Base-by-base conservation (phyloP, 129 eudicot genomes). In the Ambrosia artemisiifolia region DNA sequence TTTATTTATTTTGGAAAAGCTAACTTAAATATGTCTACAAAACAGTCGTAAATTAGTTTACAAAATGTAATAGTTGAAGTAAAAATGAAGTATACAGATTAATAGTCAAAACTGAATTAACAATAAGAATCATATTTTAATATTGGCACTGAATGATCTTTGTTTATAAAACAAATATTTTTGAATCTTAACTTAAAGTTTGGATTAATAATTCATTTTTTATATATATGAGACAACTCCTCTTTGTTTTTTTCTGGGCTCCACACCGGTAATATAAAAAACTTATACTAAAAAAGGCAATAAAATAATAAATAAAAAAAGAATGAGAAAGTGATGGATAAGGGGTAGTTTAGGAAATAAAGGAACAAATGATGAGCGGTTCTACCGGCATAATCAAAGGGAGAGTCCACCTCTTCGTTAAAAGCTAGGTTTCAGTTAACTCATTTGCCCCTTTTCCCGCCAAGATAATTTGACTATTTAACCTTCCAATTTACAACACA, bases 311-410 rank as follows among this genome's bases (percentile, higher is more conserved):
- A 9, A 11, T 19, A 38, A 46, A 33, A 63, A 54, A 33, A 19
- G 3, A 42, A 28, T n/a, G 30, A 53, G 60, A 77, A 63, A 63
- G 82, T 51, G 72, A 71, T 53, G 66, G 82, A 78, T 78, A 78
- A 78, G 72, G 77, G 82, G 82, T 63, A 71, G 36, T 78, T 78
- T 78, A 18, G 82, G 77, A 51, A 71, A 0, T 7, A 53, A 53
- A 30, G 11, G 0, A 28, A 63, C 30, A 78, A 63, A 51, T 63
- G 77, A 78, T 53, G 82, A 78, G 76, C 82, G 82, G 82, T 71
- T 78, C 77, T 78, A 78, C 32, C 82, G 82, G 82, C 82, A 78
- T 71, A 76, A 78, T 78, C 71, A 71, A 71, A 48, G 82, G 77
- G 72, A 40, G 65, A 49, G 43, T 62, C 81, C 67, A 78, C 73